Evolutionary conservation across 495 filamentous ascomycete species (phyloP), one percentile per base, ranked within the genome.

Genomic region (Staphylotrichum tortipilum): DNA sequence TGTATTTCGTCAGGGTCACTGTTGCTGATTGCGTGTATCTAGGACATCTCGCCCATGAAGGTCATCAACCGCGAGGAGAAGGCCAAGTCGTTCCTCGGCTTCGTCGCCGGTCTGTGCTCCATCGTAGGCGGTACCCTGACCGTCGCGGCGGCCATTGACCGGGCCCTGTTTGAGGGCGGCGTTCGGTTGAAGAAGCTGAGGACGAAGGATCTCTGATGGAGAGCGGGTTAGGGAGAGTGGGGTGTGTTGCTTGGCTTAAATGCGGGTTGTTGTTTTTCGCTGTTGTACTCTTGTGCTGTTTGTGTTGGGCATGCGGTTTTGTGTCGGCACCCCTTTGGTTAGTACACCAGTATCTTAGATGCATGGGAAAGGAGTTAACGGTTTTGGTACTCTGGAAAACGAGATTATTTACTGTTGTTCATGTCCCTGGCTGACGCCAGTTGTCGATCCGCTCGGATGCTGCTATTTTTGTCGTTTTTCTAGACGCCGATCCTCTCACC

Each of bases 21-120:
- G n/a, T 18, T 23, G 41, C 51, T 22, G 28, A 49, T 34, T 33
- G 50, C 19, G n/a, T 35, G 5, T 52, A 19, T 44, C 30, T 50
- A 89, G 83, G 92, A 99, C 64, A 97, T 99, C 69, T 97, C 92
- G 3, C 92, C 92, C 24, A 97, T 99, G 94, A 99, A 97, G 69
- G 94, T 99, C 36, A 85, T 99, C 71, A 99, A 97, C 73, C 81
- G 89, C 34, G 92, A 99, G 73, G 85, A 84, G 53, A 81, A 88
- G 17, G 70, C 81, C 15, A 96, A 96, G 72, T 81, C 82, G 14
- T 91, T 97, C 66, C 78, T 85, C 1, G 84, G 86, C 5, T 97
- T 99, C 72, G 60, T 99, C 36, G 89, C 91, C 2, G 92, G 94
- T 39, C 80, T 97, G 7, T 97, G 92, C 62, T 90, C 92, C 18